Percentiles rank a stretch among this genome's conserved stretches.
Conservation (phyloP, 2,329 filamentous ascomycete species). For the Ascochyta koolunga region DNA sequence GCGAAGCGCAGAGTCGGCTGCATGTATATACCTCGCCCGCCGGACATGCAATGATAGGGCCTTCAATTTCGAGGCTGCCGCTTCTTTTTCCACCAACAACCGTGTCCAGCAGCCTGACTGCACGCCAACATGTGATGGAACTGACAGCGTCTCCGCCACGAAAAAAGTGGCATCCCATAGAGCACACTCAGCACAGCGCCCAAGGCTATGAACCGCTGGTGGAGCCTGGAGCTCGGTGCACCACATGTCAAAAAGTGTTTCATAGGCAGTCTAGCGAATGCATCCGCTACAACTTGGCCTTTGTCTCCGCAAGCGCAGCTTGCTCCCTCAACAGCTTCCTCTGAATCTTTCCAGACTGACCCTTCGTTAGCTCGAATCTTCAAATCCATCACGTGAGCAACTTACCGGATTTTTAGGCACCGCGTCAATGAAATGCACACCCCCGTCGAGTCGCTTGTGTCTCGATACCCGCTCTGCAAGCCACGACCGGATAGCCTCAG, state of each 20-base stretch:
- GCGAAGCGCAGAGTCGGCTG: slow-evolving; percentile 20
- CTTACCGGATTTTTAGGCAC: slow-evolving; percentile 74
- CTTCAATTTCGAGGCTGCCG: background rate
- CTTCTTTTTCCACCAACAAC: too few species aligned
- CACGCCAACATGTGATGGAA: too few species aligned
- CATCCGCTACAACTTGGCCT: slow-evolving; percentile 36
- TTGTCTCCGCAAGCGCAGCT: slow-evolving; percentile 49
- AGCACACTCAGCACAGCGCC: too few species aligned
- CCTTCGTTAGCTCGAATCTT: slow-evolving; percentile 20
- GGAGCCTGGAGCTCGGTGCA: background rate
- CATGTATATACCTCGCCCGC: slow-evolving; percentile 45
- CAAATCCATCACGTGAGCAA: background rate
- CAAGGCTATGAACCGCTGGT: too few species aligned
- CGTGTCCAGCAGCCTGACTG: too few species aligned
- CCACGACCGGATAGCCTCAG: slow-evolving; percentile 65
- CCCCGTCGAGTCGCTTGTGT: slow-evolving; percentile 73
- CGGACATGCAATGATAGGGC: background rate
- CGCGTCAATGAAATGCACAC: slow-evolving; percentile 69
- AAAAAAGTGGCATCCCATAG: too few species aligned
- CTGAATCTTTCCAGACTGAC: slow-evolving; percentile 69
- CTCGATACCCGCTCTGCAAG: slow-evolving; percentile 67
- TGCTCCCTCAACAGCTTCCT: slow-evolving; percentile 64
- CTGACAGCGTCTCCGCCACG: too few species aligned
- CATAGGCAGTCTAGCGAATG: background rate
- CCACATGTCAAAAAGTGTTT: background rate